A percentile compares a stretch with the other conserved stretches of the same genome.
Evolutionary conservation across 2,329 filamentous ascomycete genomes (phyloP).

Genomic region (Fusarium algeriense): DNA sequence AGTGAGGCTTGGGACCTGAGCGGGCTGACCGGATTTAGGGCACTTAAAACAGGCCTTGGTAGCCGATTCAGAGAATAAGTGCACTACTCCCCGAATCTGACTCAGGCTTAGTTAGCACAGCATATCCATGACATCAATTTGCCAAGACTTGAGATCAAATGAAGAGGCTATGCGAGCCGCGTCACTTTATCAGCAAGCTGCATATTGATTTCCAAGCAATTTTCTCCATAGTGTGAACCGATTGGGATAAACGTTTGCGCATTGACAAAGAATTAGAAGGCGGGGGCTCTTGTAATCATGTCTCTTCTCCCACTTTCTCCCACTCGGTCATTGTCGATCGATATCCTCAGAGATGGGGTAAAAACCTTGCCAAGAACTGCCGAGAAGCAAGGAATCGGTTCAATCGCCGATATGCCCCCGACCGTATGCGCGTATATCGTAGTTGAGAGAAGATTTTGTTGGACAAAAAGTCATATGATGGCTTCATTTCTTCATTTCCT

Average conservation of each 20-base stretch:
- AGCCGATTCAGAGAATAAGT: background rate
- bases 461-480: background rate
- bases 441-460: background rate
- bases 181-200: background rate
- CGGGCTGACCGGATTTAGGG: background rate
- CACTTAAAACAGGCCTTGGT: no score
- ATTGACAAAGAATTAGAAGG: background rate
- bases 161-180: slow-evolving; percentile 6
- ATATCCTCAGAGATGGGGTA: background rate
- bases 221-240: background rate
- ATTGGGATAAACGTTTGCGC: slow-evolving; percentile 2
- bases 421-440: background rate
- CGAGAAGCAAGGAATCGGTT: background rate
- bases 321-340: background rate
- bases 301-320: slow-evolving; percentile 3
- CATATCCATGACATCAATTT: background rate
- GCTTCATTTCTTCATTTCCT: background rate
- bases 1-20: background rate
- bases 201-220: slow-evolving; percentile 1
- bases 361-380: background rate
- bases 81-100: background rate
- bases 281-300: background rate
- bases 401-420: background rate
- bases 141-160: background rate
- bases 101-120: background rate